These are phyloP conservation scores for Pichia thaimueangensis DNA, from an alignment of 805 yeast genomes.

Conservation along the genomic window DNA sequence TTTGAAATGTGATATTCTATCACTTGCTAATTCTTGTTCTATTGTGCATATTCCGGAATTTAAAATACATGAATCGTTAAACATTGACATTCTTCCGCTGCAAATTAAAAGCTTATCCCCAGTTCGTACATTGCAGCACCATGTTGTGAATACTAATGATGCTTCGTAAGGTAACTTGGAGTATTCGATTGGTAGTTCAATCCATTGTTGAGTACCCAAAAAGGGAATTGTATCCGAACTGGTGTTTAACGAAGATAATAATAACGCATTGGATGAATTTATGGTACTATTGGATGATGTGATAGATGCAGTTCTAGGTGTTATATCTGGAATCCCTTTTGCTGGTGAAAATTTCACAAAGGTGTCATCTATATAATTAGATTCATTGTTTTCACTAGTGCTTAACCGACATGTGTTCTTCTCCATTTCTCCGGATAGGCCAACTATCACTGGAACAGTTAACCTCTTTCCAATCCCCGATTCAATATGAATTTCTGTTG, in stretches of 20 bases:
- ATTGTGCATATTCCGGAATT: slow-evolving; percentile 46
- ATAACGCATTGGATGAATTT: background rate
- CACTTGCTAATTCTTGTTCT: background rate
- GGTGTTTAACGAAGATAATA: background rate
- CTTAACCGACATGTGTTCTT: background rate
- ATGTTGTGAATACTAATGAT: slow-evolving; percentile 52
- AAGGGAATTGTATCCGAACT: background rate
- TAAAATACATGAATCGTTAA: slow-evolving; percentile 42
- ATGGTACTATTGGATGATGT: background rate
- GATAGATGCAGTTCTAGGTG: background rate
- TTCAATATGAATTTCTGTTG: slow-evolving; percentile 12
- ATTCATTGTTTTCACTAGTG: background rate
- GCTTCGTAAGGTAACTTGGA: slow-evolving; percentile 64
- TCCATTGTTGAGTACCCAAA: slow-evolving; percentile 33
- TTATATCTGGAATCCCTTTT: background rate
- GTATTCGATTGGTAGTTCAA: slow-evolving; percentile 64
- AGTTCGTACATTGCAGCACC: slow-evolving; percentile 57
- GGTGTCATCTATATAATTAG: slow-evolving; percentile 1
- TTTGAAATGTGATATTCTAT: background rate
- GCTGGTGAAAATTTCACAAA: background rate
- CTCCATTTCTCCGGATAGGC: slow-evolving; percentile 5
- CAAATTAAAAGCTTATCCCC: slow-evolving; percentile 49
- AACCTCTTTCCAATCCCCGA: slow-evolving; percentile 37
- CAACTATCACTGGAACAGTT: slow-evolving; percentile 37
- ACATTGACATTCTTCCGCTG: slow-evolving; percentile 39